These are phyloP conservation scores for Sclerotinia glacialis DNA, from an alignment of 2,329 filamentous ascomycete genomes.

Conservation along the genomic window DNA sequence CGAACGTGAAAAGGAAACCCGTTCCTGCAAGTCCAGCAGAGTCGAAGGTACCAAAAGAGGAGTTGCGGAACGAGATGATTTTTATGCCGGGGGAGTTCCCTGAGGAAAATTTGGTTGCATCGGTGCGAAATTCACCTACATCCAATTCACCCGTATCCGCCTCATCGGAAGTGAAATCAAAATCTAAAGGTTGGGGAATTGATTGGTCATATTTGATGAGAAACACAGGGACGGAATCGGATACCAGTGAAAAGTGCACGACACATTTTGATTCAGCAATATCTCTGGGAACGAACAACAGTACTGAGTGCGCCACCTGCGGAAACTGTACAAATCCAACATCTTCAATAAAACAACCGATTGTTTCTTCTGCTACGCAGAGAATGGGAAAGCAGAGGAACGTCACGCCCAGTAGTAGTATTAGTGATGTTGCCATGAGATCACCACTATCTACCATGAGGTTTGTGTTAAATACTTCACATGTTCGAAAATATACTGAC, in stretches of 20 bases:
- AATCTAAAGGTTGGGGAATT: slow-evolving; percentile 26
- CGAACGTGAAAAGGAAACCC: slow-evolving; percentile 27
- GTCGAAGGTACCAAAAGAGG: neutral
- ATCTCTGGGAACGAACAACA: slow-evolving; percentile 27
- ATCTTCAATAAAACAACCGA: slow-evolving; percentile 20
- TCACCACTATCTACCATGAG: slow-evolving; percentile 34
- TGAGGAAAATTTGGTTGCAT: slow-evolving; percentile 24
- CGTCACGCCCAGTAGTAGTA: slow-evolving; percentile 35
- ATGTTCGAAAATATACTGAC: slow-evolving; percentile 18
- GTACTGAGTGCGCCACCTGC: slow-evolving; percentile 23
- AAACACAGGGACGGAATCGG: slow-evolving; percentile 15
- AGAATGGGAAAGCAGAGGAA: slow-evolving; percentile 22
- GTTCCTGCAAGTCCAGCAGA: slow-evolving; percentile 11
- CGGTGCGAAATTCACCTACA: slow-evolving; percentile 14
- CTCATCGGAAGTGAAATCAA: slow-evolving; percentile 6
- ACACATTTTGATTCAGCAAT: slow-evolving; percentile 30
- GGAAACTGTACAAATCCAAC: slow-evolving; percentile 21
- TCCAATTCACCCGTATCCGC: neutral
- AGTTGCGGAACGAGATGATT: slow-evolving; percentile 10
- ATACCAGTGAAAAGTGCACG: slow-evolving; percentile 16
- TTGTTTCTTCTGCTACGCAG: slow-evolving; percentile 23
- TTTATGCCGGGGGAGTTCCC: slow-evolving; percentile 21
- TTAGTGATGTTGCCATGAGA: slow-evolving; percentile 31
- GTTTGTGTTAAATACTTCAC: slow-evolving; percentile 21
- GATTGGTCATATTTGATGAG: slow-evolving; percentile 30